These are phyloP conservation scores for Plasmodiophora brassicae DNA, from an alignment of 208 protist genomes.

Conservation along the genomic window DNA sequence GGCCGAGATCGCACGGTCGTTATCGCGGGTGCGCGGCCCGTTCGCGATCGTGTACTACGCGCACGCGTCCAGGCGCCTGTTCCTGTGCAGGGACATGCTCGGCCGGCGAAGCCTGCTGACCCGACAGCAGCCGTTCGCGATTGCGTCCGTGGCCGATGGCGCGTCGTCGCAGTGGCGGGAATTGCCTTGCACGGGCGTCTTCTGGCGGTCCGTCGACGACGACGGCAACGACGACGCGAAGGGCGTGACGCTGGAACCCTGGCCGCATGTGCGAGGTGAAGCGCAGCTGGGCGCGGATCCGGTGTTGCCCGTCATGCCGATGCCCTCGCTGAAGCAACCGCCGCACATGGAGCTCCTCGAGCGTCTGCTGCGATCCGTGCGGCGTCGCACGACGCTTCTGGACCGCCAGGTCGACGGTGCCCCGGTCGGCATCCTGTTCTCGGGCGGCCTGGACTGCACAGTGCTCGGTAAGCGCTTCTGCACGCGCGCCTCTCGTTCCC, in stretches of 20 bases:
- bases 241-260: neutral
- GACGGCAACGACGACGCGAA: neutral
- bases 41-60: constrained; percentile 27
- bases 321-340: neutral
- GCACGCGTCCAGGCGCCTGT: neutral
- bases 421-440: neutral
- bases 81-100: neutral
- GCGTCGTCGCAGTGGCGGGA: neutral
- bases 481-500: constrained; percentile 76
- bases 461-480: neutral
- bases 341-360: neutral
- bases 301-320: too few relatives aligned
- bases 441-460: neutral
- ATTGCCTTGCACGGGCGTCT: neutral
- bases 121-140: neutral
- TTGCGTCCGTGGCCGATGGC: neutral
- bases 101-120: neutral
- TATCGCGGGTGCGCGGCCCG: neutral
- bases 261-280: neutral
- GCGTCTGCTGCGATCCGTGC: neutral
- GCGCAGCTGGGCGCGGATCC: neutral
- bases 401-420: neutral
- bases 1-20: neutral
- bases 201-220: neutral
- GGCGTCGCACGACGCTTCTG: neutral